Base-by-base conservation (phyloP, 78 protist genomes). In the slime mould (Dictyostelium discoideum) region DNA sequence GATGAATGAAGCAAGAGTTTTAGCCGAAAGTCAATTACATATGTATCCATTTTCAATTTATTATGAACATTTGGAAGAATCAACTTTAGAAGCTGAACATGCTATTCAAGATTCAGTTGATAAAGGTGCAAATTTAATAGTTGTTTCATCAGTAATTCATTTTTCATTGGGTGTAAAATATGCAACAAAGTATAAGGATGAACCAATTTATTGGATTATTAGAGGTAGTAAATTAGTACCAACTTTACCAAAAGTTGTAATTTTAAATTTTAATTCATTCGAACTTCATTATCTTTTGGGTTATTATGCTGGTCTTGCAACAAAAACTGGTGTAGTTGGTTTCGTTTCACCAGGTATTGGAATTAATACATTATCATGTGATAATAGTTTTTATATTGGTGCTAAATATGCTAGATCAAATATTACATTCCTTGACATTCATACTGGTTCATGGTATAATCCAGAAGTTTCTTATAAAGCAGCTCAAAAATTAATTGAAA, bases 1-100 rank as follows among this genome's bases (percentile, higher is more conserved):
- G 93, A 60, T 87, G 22, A 87, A 87, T 42, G 85, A 87, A 24
- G 93, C 77, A 74, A 40, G 67, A 7, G 44, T 87, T 11, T 78
- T 50, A n/a, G 57, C 85, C 0, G 83, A 87, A 20, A 46, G 78
- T 9, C 9, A 39, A 14, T 79, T 87, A n/a, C 44, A 39, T 24
- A 40, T 22, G 14, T 9, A 87, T 54, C 63, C 83, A 9, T 18
- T 76, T 22, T 57, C 83, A 20, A 32, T 76, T 22, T 63, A 76
- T 60, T 42, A 54, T 32, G 44, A 37, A 76, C 24, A 57, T 32
- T 37, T 87, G 14, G 84, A 79, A n/a, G 84, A 46, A 4, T 39
- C 54, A 44, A 2, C 11, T 0, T 65, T 44, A 9, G 24, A n/a
- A n/a, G 26, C 84, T 29, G 69, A 40, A 32, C 5, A 39, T 9